These are phyloP conservation scores for Aspergillus avenaceus DNA, from an alignment of 495 filamentous ascomycete genomes.

Conservation along the genomic window DNA sequence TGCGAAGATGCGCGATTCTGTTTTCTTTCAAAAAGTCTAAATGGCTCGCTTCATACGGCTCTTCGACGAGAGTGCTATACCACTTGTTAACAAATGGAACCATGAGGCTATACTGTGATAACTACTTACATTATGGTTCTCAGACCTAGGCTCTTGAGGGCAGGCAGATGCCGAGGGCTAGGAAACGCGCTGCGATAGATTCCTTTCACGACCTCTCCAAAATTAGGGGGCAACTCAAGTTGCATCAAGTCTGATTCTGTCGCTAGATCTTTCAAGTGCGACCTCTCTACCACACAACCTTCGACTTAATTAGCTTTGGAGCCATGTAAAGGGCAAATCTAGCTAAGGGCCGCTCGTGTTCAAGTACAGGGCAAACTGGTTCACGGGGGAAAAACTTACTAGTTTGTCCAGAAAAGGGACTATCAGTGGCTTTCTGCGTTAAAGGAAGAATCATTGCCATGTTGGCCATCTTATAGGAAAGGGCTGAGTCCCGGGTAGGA, in stretches of 20 bases:
- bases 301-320: neutral
- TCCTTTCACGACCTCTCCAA: slow-evolving; percentile 58
- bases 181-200: slow-evolving; percentile 81
- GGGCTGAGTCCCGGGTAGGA: too few relatives aligned
- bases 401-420: slow-evolving; percentile 5
- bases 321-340: neutral
- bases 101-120: neutral
- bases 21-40: slow-evolving; percentile 55
- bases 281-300: slow-evolving; percentile 3
- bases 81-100: neutral
- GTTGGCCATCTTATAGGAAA: neutral
- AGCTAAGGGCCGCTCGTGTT: neutral
- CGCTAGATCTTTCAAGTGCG: neutral
- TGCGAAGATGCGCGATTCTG: slow-evolving; percentile 62
- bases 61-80: slow-evolving; percentile 69
- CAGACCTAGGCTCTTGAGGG: slow-evolving; percentile 58
- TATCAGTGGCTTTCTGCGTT: slow-evolving; percentile 10
- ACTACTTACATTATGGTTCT: slow-evolving; percentile 70
- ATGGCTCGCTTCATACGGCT: slow-evolving; percentile 56
- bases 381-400: slow-evolving; percentile 7
- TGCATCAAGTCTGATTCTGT: slow-evolving; percentile 3
- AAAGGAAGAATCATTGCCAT: slow-evolving; percentile 16
- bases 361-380: neutral
- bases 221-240: slow-evolving; percentile 55
- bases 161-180: slow-evolving; percentile 55